Percentiles rank a stretch among this genome's conserved stretches.
phyloP scores from a whole-genome alignment of 331 rosid genomes.

The Malus hybrid region DNA sequence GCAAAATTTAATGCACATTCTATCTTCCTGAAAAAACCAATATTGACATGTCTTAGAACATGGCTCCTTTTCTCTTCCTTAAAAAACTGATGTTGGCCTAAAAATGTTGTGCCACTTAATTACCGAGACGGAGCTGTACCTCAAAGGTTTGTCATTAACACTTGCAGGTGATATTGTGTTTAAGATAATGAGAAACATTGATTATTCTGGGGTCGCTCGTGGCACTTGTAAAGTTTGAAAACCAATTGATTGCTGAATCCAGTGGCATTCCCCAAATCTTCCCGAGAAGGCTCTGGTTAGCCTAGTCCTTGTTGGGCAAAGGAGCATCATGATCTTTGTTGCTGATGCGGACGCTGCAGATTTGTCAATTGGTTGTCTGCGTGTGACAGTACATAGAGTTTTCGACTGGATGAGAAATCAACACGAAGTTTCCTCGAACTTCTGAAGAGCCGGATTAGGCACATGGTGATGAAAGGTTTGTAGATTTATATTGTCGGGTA shows the following conservation, averaged over 20 bases:
- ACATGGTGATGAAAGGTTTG: conserved; percentile 45
- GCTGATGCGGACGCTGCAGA: conserved; percentile 34
- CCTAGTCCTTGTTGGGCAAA: conserved; percentile 22
- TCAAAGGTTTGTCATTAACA: conserved; percentile 3
- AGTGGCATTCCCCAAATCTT: conserved; percentile 37
- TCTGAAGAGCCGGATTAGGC: conserved; percentile 25
- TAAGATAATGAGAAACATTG: conserved; percentile 35
- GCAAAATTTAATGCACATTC: not conserved
- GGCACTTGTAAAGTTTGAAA: conserved; percentile 40
- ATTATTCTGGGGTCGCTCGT: conserved; percentile 43
- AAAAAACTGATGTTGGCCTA: not conserved
- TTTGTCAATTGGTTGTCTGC: conserved; percentile 21
- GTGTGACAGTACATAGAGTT: conserved; percentile 22
- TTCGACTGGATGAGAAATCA: conserved; percentile 29
- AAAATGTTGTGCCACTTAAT: not conserved
- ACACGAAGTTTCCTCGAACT: not conserved
- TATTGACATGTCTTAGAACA: not conserved
- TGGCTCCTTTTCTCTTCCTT: not conserved
- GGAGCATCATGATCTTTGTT: conserved; percentile 41
- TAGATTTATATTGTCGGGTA: conserved; percentile 52
- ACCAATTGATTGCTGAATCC: conserved; percentile 23
- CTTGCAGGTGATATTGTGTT: conserved; percentile 46
- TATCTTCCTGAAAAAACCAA: not conserved
- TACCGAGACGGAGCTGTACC: not conserved
- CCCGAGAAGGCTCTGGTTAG: conserved; percentile 33